A percentile compares a stretch with the other conserved stretches of the same genome.
phyloP scores from a whole-genome alignment of 176 grass and related monocot genomes.

The Carex parvula region DNA sequence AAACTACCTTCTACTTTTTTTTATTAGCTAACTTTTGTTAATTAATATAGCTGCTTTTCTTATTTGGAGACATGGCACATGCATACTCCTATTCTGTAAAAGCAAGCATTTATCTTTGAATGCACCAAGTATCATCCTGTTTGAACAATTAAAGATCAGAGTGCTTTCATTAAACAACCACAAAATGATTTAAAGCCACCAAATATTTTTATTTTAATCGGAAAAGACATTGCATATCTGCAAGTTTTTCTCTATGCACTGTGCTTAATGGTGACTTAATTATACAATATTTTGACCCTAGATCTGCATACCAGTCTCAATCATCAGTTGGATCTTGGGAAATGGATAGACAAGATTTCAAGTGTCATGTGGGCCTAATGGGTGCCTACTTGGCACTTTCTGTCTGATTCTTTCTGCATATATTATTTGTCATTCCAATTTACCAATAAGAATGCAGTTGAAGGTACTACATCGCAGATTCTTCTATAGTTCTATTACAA shows the following conservation, averaged over 20 bases:
- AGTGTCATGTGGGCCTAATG: background rate
- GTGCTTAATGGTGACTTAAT: background rate
- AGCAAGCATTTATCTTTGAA: background rate
- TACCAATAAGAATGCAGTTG: background rate
- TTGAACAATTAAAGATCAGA: background rate
- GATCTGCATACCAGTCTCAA: background rate
- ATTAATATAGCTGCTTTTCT: background rate
- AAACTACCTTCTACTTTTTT: background rate
- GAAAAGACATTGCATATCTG: background rate
- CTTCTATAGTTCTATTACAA: background rate
- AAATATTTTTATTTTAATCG: background rate
- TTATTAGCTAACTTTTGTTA: background rate
- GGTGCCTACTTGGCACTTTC: background rate
- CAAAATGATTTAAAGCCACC: background rate
- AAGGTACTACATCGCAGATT: background rate
- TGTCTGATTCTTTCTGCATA: background rate
- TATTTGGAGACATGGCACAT: conserved; percentile 6
- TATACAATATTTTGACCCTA: background rate
- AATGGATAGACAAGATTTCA: background rate
- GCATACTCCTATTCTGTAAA: background rate
- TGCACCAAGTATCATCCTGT: background rate
- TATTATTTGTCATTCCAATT: background rate
- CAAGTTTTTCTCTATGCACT: background rate
- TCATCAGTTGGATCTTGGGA: background rate
- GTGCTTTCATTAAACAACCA: background rate